Base-by-base conservation (phyloP, 805 yeast genomes). In the Zygosaccharomyces rouxii region DNA sequence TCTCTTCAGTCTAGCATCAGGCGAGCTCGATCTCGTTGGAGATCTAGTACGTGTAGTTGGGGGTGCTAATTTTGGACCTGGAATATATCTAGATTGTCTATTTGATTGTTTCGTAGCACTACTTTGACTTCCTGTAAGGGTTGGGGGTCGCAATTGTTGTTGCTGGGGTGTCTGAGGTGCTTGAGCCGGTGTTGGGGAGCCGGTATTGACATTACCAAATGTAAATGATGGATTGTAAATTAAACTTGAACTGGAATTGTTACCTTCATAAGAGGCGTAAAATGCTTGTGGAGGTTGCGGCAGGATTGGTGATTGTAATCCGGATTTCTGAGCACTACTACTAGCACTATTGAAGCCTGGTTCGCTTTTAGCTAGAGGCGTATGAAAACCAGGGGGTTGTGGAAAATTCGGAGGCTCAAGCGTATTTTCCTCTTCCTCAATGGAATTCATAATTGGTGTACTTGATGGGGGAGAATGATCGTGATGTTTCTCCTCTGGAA, bases 221-320 rank as follows among this genome's bases (percentile, higher is more conserved):
- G 64, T 59, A 44, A 66, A 66, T 1, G 63, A 44, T 2, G 65
- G 57, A 31, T 65, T 66, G 39, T 60, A 58, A 14, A 66, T 60
- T 21, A 66, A 30, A 46, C 66, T 64, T n/a, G 68, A 62, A 41
- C 68, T 63, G 5, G 70, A 66, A 35, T 62, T 59, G 46, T 65
- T 66, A 4, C 59, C 66, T 21, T 59, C 69, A 19, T 57, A 54
- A 6, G 53, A 42, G 1, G 64, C 52, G 43, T 66, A 66, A 38
- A 66, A 55, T 23, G 52, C 47, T 9, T 42, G 38, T 6, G 57
- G 54, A 11, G 57, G 48, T 9, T 38, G 50, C 4, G 62, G 61
- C 14, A 59, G 47, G 14, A 56, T 35, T 14, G 49, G 31, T 4
- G 53, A 48, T 1, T 62, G 63, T 1, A 61, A 58, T 7, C 55